Base-by-base conservation (phyloP, 2,329 filamentous ascomycete species). In the Claviceps spartinae region DNA sequence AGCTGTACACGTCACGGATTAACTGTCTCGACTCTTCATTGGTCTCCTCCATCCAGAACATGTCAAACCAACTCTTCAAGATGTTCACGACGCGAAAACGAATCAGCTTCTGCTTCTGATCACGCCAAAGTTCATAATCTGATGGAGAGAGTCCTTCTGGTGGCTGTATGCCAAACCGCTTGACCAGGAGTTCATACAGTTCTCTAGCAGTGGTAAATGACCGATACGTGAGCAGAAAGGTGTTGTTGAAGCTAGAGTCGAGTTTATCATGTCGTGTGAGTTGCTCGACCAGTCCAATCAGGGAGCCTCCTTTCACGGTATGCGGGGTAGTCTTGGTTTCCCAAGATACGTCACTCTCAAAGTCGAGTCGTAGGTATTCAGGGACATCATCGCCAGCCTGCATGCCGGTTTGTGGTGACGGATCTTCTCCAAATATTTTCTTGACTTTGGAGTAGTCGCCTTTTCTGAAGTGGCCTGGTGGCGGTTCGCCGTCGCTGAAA, bases 31-130 rank as follows among this genome's bases (percentile, higher is more conserved):
- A 94, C 47, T 87, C 83, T 49, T 91, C 86, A 62, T 83, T 90
- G 56, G 85, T 83, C 48, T 89, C 86, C 65, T 98, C 93, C 89
- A 97, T 96, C 93, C 93, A 98, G 67, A 93, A 97, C 60, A 86
- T 90, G 64, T 97, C 93, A 59, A 98, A 93, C 93, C 93, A 98
- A 68, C 82, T 94, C 76, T 97, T 97, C 47, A 98, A 72, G 57
- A 96, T 97, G 63, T 97, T 98, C 57, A 98, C 89, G 2, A 98
- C 90, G 43, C 93, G 83, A 72, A 98, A 95, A 38, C 93, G 81
- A 55, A 97, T 96, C 5, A 88, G 86, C 64, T 94, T 96, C 66
- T 97, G 93, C 71, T 98, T 98, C 64, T 84, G 83, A 64, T 95
- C 88, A 38, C 86, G 81, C 93, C 93, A 98, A 34, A 79, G 75